These are phyloP conservation scores for Naganishia randhawae DNA, from an alignment of 768 basidiomycete genomes.

Conservation along the genomic window DNA sequence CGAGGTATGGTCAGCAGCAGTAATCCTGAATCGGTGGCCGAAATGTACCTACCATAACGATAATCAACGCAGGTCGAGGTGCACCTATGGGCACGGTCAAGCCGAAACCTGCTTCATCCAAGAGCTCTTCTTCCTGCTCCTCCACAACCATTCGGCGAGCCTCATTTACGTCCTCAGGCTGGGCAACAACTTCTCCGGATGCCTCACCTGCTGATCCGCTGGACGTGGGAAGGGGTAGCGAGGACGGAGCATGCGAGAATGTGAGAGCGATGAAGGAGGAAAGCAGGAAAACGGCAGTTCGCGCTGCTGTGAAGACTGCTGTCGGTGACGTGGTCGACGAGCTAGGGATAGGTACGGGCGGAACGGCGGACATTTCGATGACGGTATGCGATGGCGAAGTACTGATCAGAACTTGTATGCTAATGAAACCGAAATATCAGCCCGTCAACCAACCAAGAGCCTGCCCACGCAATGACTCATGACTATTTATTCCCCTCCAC, in stretches of 20 bases:
- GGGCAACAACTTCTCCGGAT: background rate
- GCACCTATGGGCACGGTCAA: slow-evolving; percentile 39
- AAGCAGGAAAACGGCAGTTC: slow-evolving; percentile 7
- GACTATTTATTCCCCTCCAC: background rate
- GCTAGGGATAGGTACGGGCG: slow-evolving; percentile 3
- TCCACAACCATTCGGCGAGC: slow-evolving; percentile 10
- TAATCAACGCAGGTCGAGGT: slow-evolving; percentile 50
- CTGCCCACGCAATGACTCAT: too few relatives aligned
- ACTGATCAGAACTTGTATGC: background rate
- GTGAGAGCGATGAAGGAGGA: slow-evolving; percentile 18
- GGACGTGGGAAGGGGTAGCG: background rate
- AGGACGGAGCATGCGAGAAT: slow-evolving; percentile 5
- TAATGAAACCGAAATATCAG: too few relatives aligned
- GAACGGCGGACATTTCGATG: slow-evolving; percentile 1
- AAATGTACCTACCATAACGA: slow-evolving; percentile 50
- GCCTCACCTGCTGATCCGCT: background rate
- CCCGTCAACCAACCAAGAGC: too few relatives aligned
- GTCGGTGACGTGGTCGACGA: background rate
- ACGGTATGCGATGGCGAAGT: background rate
- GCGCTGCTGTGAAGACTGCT: slow-evolving; percentile 3
- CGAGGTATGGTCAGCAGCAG: slow-evolving; percentile 68
- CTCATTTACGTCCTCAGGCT: slow-evolving; percentile 8
- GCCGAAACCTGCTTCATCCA: slow-evolving; percentile 35
- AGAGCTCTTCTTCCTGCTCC: slow-evolving; percentile 30
- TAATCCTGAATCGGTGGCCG: background rate